These are phyloP conservation scores for Ogataea saltuana DNA, from an alignment of 805 yeast genomes.

Conservation along the genomic window DNA sequence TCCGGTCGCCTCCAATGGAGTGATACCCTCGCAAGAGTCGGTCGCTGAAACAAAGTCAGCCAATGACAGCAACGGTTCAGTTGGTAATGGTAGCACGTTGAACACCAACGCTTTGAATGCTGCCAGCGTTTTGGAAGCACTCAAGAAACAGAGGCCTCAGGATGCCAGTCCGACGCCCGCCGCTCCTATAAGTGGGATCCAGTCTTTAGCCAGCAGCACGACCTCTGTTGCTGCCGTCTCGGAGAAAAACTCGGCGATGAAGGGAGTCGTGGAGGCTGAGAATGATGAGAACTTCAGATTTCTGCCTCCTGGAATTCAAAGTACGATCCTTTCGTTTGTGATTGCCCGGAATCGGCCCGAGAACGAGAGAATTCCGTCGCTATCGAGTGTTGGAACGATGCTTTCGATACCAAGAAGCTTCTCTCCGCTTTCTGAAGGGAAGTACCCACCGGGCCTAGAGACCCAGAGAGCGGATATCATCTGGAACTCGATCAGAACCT, in stretches of 20 bases:
- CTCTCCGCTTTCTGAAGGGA: conserved; percentile 28
- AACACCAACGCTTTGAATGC: conserved; percentile 38
- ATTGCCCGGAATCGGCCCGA: conserved; percentile 25
- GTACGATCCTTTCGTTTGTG: conserved; percentile 32
- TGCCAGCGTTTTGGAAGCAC: conserved; percentile 39
- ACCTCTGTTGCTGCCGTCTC: conserved; percentile 5
- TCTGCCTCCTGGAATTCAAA: conserved; percentile 39
- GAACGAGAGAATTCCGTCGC: conserved; percentile 18
- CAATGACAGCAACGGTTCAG: background rate
- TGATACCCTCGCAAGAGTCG: conserved; percentile 2
- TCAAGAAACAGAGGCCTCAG: conserved; percentile 37
- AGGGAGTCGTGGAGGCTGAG: conserved; percentile 18
- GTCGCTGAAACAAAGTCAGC: background rate
- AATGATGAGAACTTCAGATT: conserved; percentile 33
- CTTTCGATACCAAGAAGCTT: conserved; percentile 28
- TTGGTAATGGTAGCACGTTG: conserved; percentile 13
- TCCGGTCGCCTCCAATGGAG: conserved; percentile 8
- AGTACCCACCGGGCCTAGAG: conserved; percentile 36
- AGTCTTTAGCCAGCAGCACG: conserved; percentile 2
- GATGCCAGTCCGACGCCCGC: conserved; percentile 16
- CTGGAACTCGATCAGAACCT: conserved; percentile 33
- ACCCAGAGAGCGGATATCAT: conserved; percentile 35
- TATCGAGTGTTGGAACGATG: conserved; percentile 29
- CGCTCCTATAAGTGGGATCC: background rate
- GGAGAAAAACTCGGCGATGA: background rate